A percentile compares a stretch with the other conserved stretches of the same genome.
phyloP scores from a whole-genome alignment of 2,329 filamentous ascomycete species.

The Trichoderma atroviride region DNA sequence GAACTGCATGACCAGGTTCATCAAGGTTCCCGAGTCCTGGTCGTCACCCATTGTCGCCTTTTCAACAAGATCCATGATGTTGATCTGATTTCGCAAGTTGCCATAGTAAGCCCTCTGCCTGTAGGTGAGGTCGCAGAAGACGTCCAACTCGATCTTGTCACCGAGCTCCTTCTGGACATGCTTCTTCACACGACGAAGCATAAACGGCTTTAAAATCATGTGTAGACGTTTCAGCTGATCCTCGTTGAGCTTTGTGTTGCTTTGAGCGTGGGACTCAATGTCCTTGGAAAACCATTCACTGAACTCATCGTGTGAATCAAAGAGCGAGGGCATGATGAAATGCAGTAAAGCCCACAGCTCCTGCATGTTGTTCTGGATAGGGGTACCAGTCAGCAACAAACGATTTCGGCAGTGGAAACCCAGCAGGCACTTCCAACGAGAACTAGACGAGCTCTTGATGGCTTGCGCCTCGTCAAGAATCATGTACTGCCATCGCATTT shows the following conservation, averaged over 20 bases:
- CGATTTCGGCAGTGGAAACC: slow-evolving; percentile 95
- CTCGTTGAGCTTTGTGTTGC: slow-evolving; percentile 99
- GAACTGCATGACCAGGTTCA: slow-evolving; percentile 99
- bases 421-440: slow-evolving; percentile 92
- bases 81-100: slow-evolving; percentile 94
- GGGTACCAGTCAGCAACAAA: slow-evolving; percentile 90
- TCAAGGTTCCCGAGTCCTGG: slow-evolving; percentile 89
- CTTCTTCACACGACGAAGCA: slow-evolving; percentile 99
- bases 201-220: slow-evolving; percentile 99
- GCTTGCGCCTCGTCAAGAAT: slow-evolving; percentile 98
- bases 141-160: slow-evolving; percentile 95
- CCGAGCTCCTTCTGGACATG: slow-evolving; percentile 98
- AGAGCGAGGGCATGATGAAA: slow-evolving; percentile 99
- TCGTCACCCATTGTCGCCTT: slow-evolving; percentile 95
- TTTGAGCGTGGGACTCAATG: slow-evolving; percentile 97
- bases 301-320: slow-evolving; percentile 91
- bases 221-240: slow-evolving; percentile 95
- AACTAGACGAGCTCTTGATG: slow-evolving; percentile 97
- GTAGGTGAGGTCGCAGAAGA: slow-evolving; percentile 97
- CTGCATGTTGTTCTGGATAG: slow-evolving; percentile 99
- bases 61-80: slow-evolving; percentile 97
- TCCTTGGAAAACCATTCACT: slow-evolving; percentile 95
- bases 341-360: slow-evolving; percentile 96
- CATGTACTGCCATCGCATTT: slow-evolving; percentile 99
- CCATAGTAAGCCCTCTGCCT: slow-evolving; percentile 92